Evolutionary conservation across 768 basidiomycete species (phyloP), one percentile per base, ranked within the genome.

Genomic region (Lactarius evosmus): DNA sequence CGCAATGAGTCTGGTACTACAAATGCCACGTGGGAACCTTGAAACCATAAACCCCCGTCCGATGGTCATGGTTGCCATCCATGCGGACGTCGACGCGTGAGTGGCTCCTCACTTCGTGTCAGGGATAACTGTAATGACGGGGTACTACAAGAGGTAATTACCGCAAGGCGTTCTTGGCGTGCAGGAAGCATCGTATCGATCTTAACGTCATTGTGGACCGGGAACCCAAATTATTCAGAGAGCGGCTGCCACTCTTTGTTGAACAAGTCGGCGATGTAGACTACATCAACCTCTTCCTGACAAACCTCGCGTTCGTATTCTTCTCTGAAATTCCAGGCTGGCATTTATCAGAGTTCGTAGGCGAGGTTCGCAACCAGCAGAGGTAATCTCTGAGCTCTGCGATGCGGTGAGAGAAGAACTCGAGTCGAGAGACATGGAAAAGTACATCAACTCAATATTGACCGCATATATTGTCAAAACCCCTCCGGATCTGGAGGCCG

Each of bases 21-120:
- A 99, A 75, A 98, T 98, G 96, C 97, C 96, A 0, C 78, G 97
- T 67, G 97, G 97, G 1, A 98, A 98, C 75, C 72, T 99, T 65
- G 97, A 99, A 77, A 98, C 94, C 1, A 87, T 99, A 58, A 93
- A 89, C 70, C 97, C 97, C 3, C 80, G 97, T 49, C 91, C 95
- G 14, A 75, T 99, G 69, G 95, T 98, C 19, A 85, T 97, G 79
- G 83, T 87, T 61, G 87, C 93, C 6, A 87, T 98, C 1, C 82
- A 83, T 56, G 79, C 83, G 58, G 90, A 95, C 71, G 77, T 98
- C 7, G 80, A 88, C 40, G 77, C 75, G 95, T 93, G 70, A 70
- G 86, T 81, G 38, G 67, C 9, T 8, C 44, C 33, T 40, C 30
- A 1, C 25, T 52, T 51, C 17, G 40, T 25, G 7, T 46, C 3